Base-by-base conservation (phyloP, 208 protist species). In the Crithidia acanthocephali region DNA sequence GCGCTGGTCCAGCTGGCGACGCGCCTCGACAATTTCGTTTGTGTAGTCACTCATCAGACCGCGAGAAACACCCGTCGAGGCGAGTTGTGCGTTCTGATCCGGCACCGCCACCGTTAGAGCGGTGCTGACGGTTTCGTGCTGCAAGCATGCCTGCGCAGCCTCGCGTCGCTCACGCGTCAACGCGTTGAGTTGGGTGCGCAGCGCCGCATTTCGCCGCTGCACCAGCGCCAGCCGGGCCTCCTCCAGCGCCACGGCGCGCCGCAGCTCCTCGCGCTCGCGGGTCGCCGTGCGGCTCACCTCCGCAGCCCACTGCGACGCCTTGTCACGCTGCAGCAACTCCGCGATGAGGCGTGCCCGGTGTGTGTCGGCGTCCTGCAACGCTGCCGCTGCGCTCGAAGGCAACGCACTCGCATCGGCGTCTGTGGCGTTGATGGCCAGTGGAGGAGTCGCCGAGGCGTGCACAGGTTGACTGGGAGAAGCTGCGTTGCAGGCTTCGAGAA, bases 231-330 rank as follows among this genome's bases (percentile, higher is more conserved):
- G 76, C 62, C 83, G 84, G 40, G 85, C 79, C 42, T 67, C 60
- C 68, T 93, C 88, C 4, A 93, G 61, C 15, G 72, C 74, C 18
- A 85, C 84, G 15, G 78, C 51, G 3, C 85, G 85, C 42, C 71
- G 72, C 45, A 93, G 61, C 5, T 62, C 55, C 33, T 65, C 68
- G 2, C 62, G 57, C 40, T 74, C 59, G 61, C 25, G 68, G 0
- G 81, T 65, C 22, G 62, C 73, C 13, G 66, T 80, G 22, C 73
- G 71, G 6, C 72, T 57, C 25, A 42, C 27, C 42, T 47, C 48
- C 45, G 68, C 50, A 1, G 60, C 67, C 55, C 71, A 57, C 71
- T 78, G 77, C 48, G 77, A 78, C 22, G 40, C 67, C 52, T 50
- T 65, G 27, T 72, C 65, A 7, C 63, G 47, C 42, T 40, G 28